Conservation (phyloP, 73 alveolate genomes). For the Paramecium caudatum region DNA sequence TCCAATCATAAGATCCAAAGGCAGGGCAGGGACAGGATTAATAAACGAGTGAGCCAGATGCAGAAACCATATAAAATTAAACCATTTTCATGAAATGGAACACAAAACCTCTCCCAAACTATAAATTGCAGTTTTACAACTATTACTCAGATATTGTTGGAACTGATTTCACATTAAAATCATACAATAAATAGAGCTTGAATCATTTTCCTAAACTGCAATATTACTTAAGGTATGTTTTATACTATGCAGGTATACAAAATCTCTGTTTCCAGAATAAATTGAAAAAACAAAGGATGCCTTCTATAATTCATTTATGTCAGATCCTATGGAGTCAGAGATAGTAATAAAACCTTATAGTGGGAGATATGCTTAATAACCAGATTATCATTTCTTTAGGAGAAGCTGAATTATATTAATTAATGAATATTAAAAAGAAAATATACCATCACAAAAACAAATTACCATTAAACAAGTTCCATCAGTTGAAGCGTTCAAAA, state of each 20-base stretch:
- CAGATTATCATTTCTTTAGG: slow-evolving; percentile 37
- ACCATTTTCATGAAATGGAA: slow-evolving; percentile 15
- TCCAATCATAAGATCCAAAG: not conserved
- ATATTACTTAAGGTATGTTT: not conserved
- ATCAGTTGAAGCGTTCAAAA: not conserved
- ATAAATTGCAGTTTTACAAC: slow-evolving; percentile 24
- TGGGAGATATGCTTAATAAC: not conserved
- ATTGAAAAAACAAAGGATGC: not conserved
- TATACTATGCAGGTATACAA: not conserved
- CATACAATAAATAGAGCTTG: not conserved
- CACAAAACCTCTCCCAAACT: slow-evolving; percentile 25
- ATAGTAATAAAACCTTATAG: not conserved
- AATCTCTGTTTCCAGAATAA: not conserved
- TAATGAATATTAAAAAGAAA: not conserved
- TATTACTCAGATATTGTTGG: slow-evolving; percentile 21
- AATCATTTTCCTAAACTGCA: not conserved
- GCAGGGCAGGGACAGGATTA: not conserved
- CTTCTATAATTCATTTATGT: not conserved
- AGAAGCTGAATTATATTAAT: slow-evolving; percentile 27
- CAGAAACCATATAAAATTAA: not conserved
- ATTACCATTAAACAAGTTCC: not conserved
- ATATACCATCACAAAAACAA: not conserved
- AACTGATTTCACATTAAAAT: not conserved
- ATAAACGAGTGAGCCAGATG: not conserved
- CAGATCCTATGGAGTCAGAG: not conserved